Evolutionary conservation across 2,329 filamentous ascomycete genomes (phyloP), one percentile per base, ranked within the genome.

Genomic region (Arthrinium phaeospermum): DNA sequence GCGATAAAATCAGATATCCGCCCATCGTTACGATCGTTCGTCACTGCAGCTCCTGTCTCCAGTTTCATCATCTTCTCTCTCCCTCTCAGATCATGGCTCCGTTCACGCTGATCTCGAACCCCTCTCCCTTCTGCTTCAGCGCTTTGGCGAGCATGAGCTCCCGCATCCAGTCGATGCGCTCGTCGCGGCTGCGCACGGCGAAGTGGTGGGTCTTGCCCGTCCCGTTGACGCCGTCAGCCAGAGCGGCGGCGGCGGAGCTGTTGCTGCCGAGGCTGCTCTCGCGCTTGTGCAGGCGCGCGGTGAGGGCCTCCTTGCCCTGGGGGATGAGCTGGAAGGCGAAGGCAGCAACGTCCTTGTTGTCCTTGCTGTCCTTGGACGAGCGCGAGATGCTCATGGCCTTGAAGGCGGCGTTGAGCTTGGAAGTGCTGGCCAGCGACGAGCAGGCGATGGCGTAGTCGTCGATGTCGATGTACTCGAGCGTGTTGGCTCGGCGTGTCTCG

Each of bases 121-220:
- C 94, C 77, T 94, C 91, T 67, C 90, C 91, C 88, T 95, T 96
- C 83, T 94, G 92, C 86, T 92, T 93, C 80, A 94, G 85, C 24
- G 94, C 94, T 85, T 96, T 96, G 71, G 94, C 94, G 67, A 97
- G 90, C 94, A 97, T 97, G 74, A 97, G 85, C 87, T 97, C 94
- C 71, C 94, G 88, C 94, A 97, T 97, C 96, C 96, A 99, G 81
- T 98, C 96, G 78, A 98, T 98, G 74, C 96, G 90, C 80, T 98
- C 94, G 79, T 98, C 94, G 19, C 95, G 90, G 78, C 88, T 91
- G 83, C 92, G 93, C 77, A 98, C 96, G 0, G 96, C 94, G 81
- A 98, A 98, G 81, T 98, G 94, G 79, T 98, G 96, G 64, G 94
- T 93, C 87, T 98, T 98, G 77, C 90, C 91, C 14, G 89, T 91